Evolutionary conservation across 2,329 filamentous ascomycete genomes (phyloP), one percentile per base, ranked within the genome.

Genomic region (Calonectria naviculata): DNA sequence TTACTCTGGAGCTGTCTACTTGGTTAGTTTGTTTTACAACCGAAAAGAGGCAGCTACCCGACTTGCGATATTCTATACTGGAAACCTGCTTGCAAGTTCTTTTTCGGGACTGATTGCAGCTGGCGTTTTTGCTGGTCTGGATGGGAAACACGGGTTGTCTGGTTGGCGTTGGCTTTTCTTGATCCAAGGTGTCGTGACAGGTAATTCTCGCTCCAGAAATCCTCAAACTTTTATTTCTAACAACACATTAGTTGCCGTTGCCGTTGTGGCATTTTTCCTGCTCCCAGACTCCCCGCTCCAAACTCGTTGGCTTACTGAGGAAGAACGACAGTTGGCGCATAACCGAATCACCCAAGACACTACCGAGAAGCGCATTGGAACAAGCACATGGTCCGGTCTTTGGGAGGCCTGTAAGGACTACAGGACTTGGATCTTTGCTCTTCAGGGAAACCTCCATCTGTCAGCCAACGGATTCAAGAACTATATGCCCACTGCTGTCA

Each of bases 1-100:
- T 28, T 84, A 82, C 17, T 80, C 80, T 0, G 81, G 83, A 52
- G 81, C 78, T 9, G 68, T 82, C 2, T 82, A 81, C 62, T 84
- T 89, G 63, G 81, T 90, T 4, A 86, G 85, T 2, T 85, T 87
- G 42, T 90, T 88, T 80, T 91, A 90, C 78, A 89, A 87, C 3
- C 82, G 87, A 36, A 86, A 88, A 74, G 84, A 86, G 73, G 75
- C 87, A 29, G 80, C 83, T n/a, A 78, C 82, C 2, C 80, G 85
- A 47, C 83, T 86, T 10, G 83, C 85, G 2, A 83, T 87, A 67
- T 79, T 88, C 1, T 88, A 88, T 70, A 81, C 85, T 0, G 84
- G 84, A 2, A 82, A 81, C 19, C 78, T 83, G 19, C 68, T 82
- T 10, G 80, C 81, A 4, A 81, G 78, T 8, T 81, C 83, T 1